Base-by-base conservation (phyloP, 805 yeast genomes). In the Blastobotrys terrestris region DNA sequence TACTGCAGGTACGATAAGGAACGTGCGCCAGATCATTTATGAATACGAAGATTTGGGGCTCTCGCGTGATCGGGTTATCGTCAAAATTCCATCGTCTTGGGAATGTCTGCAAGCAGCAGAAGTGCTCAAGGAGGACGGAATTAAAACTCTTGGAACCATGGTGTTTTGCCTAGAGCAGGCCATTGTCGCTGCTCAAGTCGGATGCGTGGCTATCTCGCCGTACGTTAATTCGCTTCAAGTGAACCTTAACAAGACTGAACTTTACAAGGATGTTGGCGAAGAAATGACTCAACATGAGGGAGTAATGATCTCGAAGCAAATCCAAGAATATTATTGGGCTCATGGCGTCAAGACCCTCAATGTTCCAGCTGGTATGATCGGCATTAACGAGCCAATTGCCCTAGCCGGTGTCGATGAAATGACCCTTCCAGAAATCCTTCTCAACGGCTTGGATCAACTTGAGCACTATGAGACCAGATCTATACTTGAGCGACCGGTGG, bases 101-200 rank as follows among this genome's bases (percentile, higher is more conserved):
- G 70, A 65, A 53, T 52, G 67, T 4, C 63, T 69, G 63, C 63
- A 58, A 47, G 73, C 74, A 8, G 69, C 65, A 15, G 58, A 59
- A 40, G 56, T 48, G 39, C 58, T 70, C 51, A 55, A 50, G 55
- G 50, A 53, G 44, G 57, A 66, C 26, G 61, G 64, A 6, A 63
- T 70, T 49, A 50, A 58, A n/a, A 59, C 65, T 45, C 55, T 70
- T 18, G 74, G 72, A n/a, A 70, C 74, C 2, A 69, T 70, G 57
- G 63, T 68, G 20, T 71, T 67, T 51, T 61, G 70, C 11, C 54
- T 69, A 26, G 69, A 63, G 39, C 74, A 70, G 53, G 74, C 70
- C 8, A 62, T 70, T 20, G 52, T 67, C 16, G 72, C 73, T 7
- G 72, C 72, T 7, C 72, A 70, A 51, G 71, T 70, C 7, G 66